Conservation (phyloP, 2,329 filamentous ascomycete species). For the Cladosporium austrohemisphaericum region DNA sequence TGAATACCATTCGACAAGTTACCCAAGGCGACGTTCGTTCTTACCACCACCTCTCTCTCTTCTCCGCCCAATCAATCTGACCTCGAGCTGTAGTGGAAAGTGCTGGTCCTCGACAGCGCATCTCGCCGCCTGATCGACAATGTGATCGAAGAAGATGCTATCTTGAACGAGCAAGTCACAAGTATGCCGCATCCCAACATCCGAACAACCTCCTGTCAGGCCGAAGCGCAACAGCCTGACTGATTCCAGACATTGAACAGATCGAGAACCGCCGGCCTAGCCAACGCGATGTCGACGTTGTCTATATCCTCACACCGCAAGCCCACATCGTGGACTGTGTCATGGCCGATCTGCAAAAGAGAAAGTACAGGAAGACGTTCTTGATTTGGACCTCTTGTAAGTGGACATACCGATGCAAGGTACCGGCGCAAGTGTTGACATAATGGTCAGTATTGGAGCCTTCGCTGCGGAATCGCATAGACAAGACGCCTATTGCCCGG, state of each 20-base stretch:
- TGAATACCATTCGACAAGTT: constrained; percentile 70
- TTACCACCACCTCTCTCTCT: not conserved
- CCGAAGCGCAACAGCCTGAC: constrained; percentile 27
- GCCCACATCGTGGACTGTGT: constrained; percentile 89
- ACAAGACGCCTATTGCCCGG: constrained; percentile 64
- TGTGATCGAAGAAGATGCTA: constrained; percentile 90
- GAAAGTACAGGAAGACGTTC: constrained; percentile 73
- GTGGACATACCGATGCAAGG: constrained; percentile 23
- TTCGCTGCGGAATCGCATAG: constrained; percentile 67
- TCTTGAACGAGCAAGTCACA: constrained; percentile 92
- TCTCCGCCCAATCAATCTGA: constrained; percentile 20
- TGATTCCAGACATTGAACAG: constrained; percentile 74
- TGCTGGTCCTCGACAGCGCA: constrained; percentile 80
- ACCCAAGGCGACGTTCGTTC: constrained; percentile 65
- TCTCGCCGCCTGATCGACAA: constrained; percentile 86
- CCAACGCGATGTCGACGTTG: constrained; percentile 88
- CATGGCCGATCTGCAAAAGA: constrained; percentile 83
- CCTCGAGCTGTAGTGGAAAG: constrained; percentile 73
- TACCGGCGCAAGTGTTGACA: constrained; percentile 19
- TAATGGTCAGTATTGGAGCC: constrained; percentile 59
- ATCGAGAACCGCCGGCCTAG: constrained; percentile 81
- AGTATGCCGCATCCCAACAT: constrained; percentile 57
- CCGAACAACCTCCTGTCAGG: constrained; percentile 1
- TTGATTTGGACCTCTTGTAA: constrained; percentile 77
- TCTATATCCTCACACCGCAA: constrained; percentile 85